Evolutionary conservation across 129 eudicot species (phyloP), one percentile per base, ranked within the genome.

Genomic region (Flaveria bidentis): DNA sequence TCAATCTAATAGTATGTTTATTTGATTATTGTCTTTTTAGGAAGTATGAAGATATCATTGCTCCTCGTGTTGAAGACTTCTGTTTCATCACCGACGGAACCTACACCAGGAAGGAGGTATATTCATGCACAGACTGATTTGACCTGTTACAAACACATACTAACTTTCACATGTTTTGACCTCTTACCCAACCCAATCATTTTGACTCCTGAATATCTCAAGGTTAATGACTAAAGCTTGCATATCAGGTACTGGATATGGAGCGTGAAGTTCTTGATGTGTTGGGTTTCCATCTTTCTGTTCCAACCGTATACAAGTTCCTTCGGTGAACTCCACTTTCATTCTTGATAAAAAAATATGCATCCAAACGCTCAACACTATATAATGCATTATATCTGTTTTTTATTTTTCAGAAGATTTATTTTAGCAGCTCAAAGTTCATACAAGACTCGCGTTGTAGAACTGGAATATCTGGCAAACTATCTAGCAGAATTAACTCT

Each of bases 71-170:
- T 52, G 97, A 91, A 76, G 99, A 95, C 79, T 89, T 95, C 62
- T 95, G 99, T 87, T 86, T 83, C 85, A 95, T 95, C 73, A 95
- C 99, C 18, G 99, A 92, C 49, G 88, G 87, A 74, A 95, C 99
- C 67, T 95, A 95, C 86, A 80, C 84, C 22, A 91, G 79, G 79
- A 87, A 84, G 80, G 99, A 95, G 99, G 99, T 95, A 75, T 62
- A 76, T 73, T 67, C 76, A 62, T 36, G 72, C 71, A 39, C 51
- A 66, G 41, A 17, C 71, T 11, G 22, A 63, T 44, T 44, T 2
- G 20, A 30, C 42, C 42, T 6, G 65, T 14, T 61, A 63, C 69
- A 63, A 63, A 28, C 18, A 63, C 39, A 30, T 63, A 5, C 17
- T 30, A 26, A 6, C 71, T 63, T 14, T 63, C 9, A 26, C 62